phyloP scores from a whole-genome alignment of 805 yeast species.

The Saccharomycopsis vini region DNA sequence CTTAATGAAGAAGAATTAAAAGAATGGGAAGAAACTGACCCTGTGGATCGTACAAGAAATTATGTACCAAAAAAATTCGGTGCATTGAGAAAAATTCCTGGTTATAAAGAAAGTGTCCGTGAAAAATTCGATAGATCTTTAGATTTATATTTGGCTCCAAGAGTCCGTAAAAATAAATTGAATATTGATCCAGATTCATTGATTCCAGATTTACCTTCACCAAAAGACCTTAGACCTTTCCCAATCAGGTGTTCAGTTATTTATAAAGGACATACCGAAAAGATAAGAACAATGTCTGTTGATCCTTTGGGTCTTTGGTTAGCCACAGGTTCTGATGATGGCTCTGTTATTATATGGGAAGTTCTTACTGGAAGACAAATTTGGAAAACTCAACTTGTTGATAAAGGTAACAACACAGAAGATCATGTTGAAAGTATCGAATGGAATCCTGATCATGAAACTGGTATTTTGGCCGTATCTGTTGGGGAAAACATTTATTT shows the following conservation, averaged over 20 bases:
- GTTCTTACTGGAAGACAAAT: slow-evolving; percentile 91
- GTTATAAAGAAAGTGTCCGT: slow-evolving; percentile 74
- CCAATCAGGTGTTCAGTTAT: slow-evolving; percentile 83
- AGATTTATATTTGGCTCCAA: slow-evolving; percentile 91
- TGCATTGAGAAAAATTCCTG: slow-evolving; percentile 87
- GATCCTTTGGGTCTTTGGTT: slow-evolving; percentile 91
- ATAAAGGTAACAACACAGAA: slow-evolving; percentile 44
- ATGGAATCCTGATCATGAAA: slow-evolving; percentile 77
- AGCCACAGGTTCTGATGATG: slow-evolving; percentile 97
- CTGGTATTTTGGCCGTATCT: slow-evolving; percentile 76
- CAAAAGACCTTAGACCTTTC: slow-evolving; percentile 93
- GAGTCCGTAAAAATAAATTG: slow-evolving; percentile 83
- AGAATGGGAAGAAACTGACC: slow-evolving; percentile 61
- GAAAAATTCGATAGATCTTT: slow-evolving; percentile 91
- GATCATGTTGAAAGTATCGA: slow-evolving; percentile 74
- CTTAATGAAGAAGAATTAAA: slow-evolving; percentile 68
- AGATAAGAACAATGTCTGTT: slow-evolving; percentile 71
- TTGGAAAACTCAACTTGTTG: slow-evolving; percentile 47
- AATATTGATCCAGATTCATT: slow-evolving; percentile 94
- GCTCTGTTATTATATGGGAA: slow-evolving; percentile 95
- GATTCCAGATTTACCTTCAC: slow-evolving; percentile 93
- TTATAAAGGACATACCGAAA: slow-evolving; percentile 75
- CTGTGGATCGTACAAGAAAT: slow-evolving; percentile 68
- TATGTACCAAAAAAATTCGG: slow-evolving; percentile 75
- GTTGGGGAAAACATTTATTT: slow-evolving; percentile 76